phyloP scores from a whole-genome alignment of 257 asterid genomes.

The Solanum sitiens region DNA sequence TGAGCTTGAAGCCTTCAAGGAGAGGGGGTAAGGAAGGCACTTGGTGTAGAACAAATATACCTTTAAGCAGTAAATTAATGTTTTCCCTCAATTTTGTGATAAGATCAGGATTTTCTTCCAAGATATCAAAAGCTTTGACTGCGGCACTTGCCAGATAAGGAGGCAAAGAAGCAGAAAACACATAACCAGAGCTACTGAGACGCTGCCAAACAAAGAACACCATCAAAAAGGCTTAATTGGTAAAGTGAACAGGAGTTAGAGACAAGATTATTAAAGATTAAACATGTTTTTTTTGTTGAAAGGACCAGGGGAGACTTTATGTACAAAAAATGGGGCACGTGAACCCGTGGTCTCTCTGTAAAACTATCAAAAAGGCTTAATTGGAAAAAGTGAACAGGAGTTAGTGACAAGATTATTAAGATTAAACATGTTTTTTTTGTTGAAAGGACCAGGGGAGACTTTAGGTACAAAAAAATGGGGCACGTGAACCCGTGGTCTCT shows the following conservation, averaged over 20 bases:
- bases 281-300: background rate
- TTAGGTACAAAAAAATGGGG: too few species aligned
- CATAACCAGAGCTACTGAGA: conserved; percentile 87
- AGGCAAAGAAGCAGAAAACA: conserved; percentile 92
- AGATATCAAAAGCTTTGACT: conserved; percentile 67
- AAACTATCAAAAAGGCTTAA: background rate
- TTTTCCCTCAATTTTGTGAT: conserved; percentile 52
- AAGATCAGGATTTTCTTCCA: conserved; percentile 68
- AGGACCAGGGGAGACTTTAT: background rate
- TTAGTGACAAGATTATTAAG: background rate
- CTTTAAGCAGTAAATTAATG: conserved; percentile 36
- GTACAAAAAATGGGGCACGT: too few species aligned
- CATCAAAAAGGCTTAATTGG: background rate
- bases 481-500: too few species aligned
- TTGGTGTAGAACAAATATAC: conserved; percentile 8
- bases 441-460: background rate
- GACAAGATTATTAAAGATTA: background rate
- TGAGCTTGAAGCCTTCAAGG: background rate
- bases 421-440: background rate
- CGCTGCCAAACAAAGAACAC: conserved; percentile 44
- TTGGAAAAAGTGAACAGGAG: background rate
- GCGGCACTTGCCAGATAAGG: conserved; percentile 96
- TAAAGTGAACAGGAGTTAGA: background rate
- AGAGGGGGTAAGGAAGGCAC: background rate
- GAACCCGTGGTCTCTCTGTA: too few species aligned